Evolutionary conservation across 2,329 filamentous ascomycete genomes (phyloP).

Genomic region (Amauroascus niger): DNA sequence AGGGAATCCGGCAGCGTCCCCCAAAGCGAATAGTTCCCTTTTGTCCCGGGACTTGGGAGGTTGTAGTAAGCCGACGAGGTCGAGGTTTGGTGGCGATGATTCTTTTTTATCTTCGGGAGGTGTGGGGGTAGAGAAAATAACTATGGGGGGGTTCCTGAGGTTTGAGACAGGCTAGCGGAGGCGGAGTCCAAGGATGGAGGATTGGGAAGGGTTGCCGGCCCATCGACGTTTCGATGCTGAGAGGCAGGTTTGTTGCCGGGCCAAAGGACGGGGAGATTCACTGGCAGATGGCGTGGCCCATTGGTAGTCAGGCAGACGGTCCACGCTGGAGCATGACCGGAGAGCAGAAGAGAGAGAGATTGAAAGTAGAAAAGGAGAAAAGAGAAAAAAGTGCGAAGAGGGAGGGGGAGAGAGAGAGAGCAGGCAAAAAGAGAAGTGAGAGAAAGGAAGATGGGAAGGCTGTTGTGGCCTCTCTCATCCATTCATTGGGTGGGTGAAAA

Average conservation of each 20-base stretch:
- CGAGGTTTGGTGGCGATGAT: background rate
- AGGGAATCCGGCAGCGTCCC: background rate
- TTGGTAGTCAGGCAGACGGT: background rate
- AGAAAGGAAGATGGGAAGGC: too few relatives aligned
- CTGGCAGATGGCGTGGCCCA: background rate
- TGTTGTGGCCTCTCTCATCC: too few relatives aligned
- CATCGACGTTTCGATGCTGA: background rate
- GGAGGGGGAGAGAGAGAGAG: too few relatives aligned
- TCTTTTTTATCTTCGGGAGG: background rate
- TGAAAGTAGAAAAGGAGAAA: background rate
- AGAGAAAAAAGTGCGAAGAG: too few relatives aligned
- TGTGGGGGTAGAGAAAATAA: constrained; percentile 2
- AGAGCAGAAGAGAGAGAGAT: background rate
- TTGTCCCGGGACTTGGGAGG: background rate
- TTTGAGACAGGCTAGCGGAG: background rate
- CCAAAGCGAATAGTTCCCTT: background rate
- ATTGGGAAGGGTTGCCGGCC: background rate
- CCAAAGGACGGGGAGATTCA: background rate
- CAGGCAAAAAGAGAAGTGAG: too few relatives aligned
- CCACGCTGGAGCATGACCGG: background rate
- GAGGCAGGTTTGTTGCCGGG: background rate
- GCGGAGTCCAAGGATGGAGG: background rate
- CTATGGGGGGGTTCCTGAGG: background rate
- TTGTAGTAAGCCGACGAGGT: background rate
- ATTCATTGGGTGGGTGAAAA: too few relatives aligned